phyloP scores from a whole-genome alignment of 805 yeast genomes.

The Zygosaccharomyces kombuchaensis region DNA sequence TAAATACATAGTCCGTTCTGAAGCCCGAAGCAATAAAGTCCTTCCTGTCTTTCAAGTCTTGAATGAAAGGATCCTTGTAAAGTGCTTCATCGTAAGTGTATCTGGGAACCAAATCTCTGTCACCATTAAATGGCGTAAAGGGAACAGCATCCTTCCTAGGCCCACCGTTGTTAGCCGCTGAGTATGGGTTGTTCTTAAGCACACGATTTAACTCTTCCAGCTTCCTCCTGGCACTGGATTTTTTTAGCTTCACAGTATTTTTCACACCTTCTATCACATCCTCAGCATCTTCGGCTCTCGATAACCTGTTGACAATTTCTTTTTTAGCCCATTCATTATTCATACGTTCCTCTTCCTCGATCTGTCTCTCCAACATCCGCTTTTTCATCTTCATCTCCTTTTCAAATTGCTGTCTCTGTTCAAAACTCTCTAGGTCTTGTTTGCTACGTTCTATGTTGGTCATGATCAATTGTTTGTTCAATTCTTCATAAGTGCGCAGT shows the following conservation, averaged over 20 bases:
- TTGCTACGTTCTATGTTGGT: slow-evolving; percentile 71
- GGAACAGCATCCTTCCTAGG: slow-evolving; percentile 47
- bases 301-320: slow-evolving; percentile 52
- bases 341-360: slow-evolving; percentile 53
- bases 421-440: slow-evolving; percentile 64
- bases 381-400: slow-evolving; percentile 55
- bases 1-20: slow-evolving; percentile 62
- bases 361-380: slow-evolving; percentile 54
- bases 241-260: slow-evolving; percentile 49
- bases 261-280: slow-evolving; percentile 50
- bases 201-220: slow-evolving; percentile 39
- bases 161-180: slow-evolving; percentile 26
- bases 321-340: slow-evolving; percentile 53
- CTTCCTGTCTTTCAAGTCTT: slow-evolving; percentile 48
- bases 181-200: slow-evolving; percentile 35
- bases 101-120: slow-evolving; percentile 53
- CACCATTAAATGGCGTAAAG: slow-evolving; percentile 93
- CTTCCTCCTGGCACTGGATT: slow-evolving; percentile 60
- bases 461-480: slow-evolving; percentile 68
- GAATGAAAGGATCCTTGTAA: slow-evolving; percentile 63
- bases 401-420: slow-evolving; percentile 61
- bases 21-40: slow-evolving; percentile 86
- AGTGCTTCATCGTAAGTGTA: slow-evolving; percentile 42
- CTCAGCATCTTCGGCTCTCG: slow-evolving; percentile 42
- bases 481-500: slow-evolving; percentile 62